Conservation (phyloP, 2,329 filamentous ascomycete genomes). For the Fusarium guadeloupense region DNA sequence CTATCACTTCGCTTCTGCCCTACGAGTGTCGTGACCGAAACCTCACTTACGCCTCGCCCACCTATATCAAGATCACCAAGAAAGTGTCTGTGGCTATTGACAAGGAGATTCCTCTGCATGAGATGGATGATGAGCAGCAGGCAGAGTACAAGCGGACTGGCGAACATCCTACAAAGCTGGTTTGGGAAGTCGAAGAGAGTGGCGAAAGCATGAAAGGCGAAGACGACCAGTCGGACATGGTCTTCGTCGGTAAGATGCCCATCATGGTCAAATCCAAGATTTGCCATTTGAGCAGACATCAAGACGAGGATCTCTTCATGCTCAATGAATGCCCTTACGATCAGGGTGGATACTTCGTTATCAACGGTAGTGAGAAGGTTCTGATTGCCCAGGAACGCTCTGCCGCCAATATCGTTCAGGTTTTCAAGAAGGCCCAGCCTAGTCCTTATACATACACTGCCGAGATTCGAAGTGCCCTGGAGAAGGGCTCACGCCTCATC, state of each 20-base stretch:
- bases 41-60: constrained; percentile 90
- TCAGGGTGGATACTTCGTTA: constrained; percentile 98
- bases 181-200: constrained; percentile 69
- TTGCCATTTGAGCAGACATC: constrained; percentile 85
- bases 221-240: constrained; percentile 69
- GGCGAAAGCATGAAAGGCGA: constrained; percentile 63
- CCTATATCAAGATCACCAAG: constrained; percentile 89
- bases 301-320: constrained; percentile 85
- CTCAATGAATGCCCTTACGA: constrained; percentile 98
- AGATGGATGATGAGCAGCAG: constrained; percentile 73
- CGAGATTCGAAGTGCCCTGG: constrained; percentile 94
- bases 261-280: constrained; percentile 99
- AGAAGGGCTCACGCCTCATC: constrained; percentile 94
- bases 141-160: constrained; percentile 64
- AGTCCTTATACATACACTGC: constrained; percentile 92
- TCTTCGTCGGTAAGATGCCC: constrained; percentile 94
- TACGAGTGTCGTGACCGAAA: constrained; percentile 97
- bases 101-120: constrained; percentile 70
- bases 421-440: constrained; percentile 97
- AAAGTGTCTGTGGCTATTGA: constrained; percentile 86
- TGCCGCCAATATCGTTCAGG: constrained; percentile 97
- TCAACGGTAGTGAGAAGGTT: constrained; percentile 99
- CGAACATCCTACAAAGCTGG: constrained; percentile 65
- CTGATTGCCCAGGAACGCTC: constrained; percentile 97
- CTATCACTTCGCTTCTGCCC: constrained; percentile 83